phyloP scores from a whole-genome alignment of 2,329 filamentous ascomycete species.

The Trichoderma afroharzianum region DNA sequence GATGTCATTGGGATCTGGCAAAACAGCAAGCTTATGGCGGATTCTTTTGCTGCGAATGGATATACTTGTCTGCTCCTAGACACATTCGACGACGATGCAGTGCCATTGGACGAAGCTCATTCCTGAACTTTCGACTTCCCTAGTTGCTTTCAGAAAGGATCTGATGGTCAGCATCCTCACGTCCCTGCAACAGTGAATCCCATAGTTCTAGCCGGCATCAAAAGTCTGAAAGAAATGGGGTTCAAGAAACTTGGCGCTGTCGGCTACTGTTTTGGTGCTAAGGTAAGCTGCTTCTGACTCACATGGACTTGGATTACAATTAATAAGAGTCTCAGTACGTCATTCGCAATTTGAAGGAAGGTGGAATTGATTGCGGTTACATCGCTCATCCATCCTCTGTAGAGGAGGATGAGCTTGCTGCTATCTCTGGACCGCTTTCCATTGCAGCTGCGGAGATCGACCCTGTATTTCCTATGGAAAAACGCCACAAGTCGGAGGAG shows the following conservation, averaged over 20 bases:
- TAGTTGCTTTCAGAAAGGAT: constrained; percentile 36
- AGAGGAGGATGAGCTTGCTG: constrained; percentile 59
- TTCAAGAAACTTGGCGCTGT: constrained; percentile 59
- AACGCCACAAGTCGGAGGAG: constrained; percentile 62
- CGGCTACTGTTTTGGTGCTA: constrained; percentile 75
- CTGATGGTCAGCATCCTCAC: constrained; percentile 43
- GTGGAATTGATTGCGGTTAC: constrained; percentile 64
- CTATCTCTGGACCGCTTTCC: constrained; percentile 63
- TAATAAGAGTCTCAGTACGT: constrained; percentile 49
- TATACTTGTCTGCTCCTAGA: constrained; percentile 32
- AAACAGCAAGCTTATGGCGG: constrained; percentile 37
- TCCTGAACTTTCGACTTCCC: constrained; percentile 34
- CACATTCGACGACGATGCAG: constrained; percentile 32
- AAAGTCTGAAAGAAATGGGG: constrained; percentile 53
- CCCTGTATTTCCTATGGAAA: constrained; percentile 59
- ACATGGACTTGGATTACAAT: no score
- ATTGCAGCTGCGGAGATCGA: constrained; percentile 65
- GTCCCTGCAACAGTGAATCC: constrained; percentile 28
- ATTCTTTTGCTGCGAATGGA: constrained; percentile 32
- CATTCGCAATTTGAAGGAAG: constrained; percentile 57
- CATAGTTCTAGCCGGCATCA: constrained; percentile 37
- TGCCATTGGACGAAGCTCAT: constrained; percentile 29
- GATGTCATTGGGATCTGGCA: constrained; percentile 38
- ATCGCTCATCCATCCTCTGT: constrained; percentile 76
- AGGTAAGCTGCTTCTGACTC: constrained; percentile 41